Base-by-base conservation (phyloP, 73 alveolate species). In the Blepharisma stoltei region DNA sequence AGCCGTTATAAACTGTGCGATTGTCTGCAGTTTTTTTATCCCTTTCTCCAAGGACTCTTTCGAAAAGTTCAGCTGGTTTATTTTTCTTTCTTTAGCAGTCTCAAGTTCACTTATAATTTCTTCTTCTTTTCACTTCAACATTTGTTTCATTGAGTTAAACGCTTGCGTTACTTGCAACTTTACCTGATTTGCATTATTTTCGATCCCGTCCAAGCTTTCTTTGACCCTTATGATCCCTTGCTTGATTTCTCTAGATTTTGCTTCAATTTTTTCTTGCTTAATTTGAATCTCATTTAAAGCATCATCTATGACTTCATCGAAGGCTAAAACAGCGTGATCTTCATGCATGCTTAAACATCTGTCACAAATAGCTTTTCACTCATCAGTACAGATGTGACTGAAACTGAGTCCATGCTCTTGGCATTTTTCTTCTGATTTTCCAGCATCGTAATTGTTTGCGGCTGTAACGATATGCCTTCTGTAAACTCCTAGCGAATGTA, bases 61-160 rank as follows among this genome's bases (percentile, higher is more conserved):
- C 14, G 23, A 60, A 25, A 14, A 60, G 37, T 14, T 9, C 18
- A 60, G 14, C 45, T 60, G 46, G n/a, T 2, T 60, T 60, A 14
- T 14, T 38, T 60, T 60, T 25, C 73, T 60, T 20, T n/a, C 14
- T 8, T 20, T 14, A 2, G 23, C 23, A n/a, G 23, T 38, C 23
- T 60, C 73, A 1, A 60, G n/a, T 25, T 60, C 73, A 8, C 73
- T 11, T 20, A 60, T n/a, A 25, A 60, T n/a, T 60, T 60, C 73
- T 60, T 60, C 73, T 60, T 60, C 48, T 25, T 60, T 60, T 38
- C 73, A 60, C 2, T 60, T 14, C 18, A 60, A 25, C 45, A 25
- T 9, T 25, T 60, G 73, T 25, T 60, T 60, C 45, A 60, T 8
- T 2, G 37, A 9, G 3, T 60, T 14, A 25, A 60, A 60, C 45